Conservation (phyloP, 192 early-diverging fungal species). For the Coemansia sp. region DNA sequence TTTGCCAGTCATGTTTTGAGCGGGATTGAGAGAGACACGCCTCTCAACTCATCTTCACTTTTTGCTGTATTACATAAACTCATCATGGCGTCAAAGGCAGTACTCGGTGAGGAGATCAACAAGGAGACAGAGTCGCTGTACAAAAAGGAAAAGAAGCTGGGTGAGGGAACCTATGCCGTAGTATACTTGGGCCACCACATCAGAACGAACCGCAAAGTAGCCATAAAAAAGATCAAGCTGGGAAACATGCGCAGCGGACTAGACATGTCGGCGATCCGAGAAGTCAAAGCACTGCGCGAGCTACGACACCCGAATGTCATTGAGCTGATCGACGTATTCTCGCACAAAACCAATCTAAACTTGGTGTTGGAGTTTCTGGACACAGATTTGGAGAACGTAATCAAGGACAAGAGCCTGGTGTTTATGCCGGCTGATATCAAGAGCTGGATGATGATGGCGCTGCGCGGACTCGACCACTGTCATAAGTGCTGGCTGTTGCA, state of each 20-base stretch:
- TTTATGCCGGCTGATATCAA: conserved; percentile 94
- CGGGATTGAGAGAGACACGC: not conserved
- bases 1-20: not conserved
- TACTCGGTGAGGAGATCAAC: conserved; percentile 67
- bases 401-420: conserved; percentile 87
- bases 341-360: conserved; percentile 88
- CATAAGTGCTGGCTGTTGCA: conserved; percentile 91
- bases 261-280: conserved; percentile 93
- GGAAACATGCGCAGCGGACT: conserved; percentile 91
- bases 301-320: conserved; percentile 92
- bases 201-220: conserved; percentile 72
- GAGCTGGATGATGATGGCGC: conserved; percentile 96
- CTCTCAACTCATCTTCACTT: not conserved
- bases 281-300: conserved; percentile 92
- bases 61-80: not conserved
- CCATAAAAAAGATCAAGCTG: conserved; percentile 97
- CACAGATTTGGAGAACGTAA: conserved; percentile 93
- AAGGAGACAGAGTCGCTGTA: conserved; percentile 70
- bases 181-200: conserved; percentile 77
- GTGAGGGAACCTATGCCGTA: conserved; percentile 96
- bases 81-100: conserved; percentile 25
- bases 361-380: conserved; percentile 94
- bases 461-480: conserved; percentile 90
- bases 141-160: conserved; percentile 86
- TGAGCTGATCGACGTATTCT: conserved; percentile 92